phyloP scores from a whole-genome alignment of 2,329 filamentous ascomycete genomes.

The Botrytis fragariae region DNA sequence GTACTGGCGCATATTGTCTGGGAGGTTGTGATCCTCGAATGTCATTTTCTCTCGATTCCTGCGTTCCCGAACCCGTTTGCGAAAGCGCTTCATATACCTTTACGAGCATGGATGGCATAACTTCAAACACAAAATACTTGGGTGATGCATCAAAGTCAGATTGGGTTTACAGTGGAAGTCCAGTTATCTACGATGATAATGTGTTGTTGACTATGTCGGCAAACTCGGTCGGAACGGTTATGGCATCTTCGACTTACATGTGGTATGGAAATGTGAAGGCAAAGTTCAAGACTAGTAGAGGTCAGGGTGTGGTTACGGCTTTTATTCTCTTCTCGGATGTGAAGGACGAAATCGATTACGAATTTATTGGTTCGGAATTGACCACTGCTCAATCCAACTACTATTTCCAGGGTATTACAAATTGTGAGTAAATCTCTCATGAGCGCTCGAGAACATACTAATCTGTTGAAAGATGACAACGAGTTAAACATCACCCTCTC shows the following conservation, averaged over 20 bases:
- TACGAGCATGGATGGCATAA: constrained; percentile 66
- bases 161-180: constrained; percentile 84
- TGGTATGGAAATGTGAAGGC: constrained; percentile 96
- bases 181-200: constrained; percentile 64
- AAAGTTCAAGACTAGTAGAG: constrained; percentile 78
- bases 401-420: constrained; percentile 90
- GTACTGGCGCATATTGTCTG: constrained; percentile 90
- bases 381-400: constrained; percentile 85
- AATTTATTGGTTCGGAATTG: constrained; percentile 83
- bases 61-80: constrained; percentile 81
- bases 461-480: constrained; percentile 62
- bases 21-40: constrained; percentile 89
- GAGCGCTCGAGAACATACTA: constrained; percentile 23
- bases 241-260: constrained; percentile 82
- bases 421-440: constrained; percentile 61
- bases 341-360: constrained; percentile 98
- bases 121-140: constrained; percentile 76
- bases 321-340: constrained; percentile 95
- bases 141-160: constrained; percentile 77
- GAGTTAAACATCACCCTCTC: constrained; percentile 65
- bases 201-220: constrained; percentile 87
- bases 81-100: constrained; percentile 71
- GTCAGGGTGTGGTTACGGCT: constrained; percentile 87
- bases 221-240: constrained; percentile 79
- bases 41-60: constrained; percentile 80